Conservation (phyloP, 2,329 filamentous ascomycete genomes). For the Didymella glomerata region DNA sequence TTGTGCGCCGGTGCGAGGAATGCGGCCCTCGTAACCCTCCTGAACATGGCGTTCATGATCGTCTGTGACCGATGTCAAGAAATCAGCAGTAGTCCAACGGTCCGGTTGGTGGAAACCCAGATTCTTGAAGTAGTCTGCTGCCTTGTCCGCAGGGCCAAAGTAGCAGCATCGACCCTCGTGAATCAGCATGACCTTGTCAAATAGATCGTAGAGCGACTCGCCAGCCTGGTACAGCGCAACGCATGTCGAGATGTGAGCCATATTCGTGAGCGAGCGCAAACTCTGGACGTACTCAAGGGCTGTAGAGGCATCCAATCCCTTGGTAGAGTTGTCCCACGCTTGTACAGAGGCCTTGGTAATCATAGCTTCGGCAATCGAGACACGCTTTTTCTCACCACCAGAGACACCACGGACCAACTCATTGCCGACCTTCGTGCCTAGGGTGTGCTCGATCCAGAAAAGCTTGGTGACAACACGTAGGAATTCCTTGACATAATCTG, state of each 20-base stretch:
- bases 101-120: slow-evolving; percentile 73
- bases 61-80: slow-evolving; percentile 75
- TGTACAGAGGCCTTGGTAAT: slow-evolving; percentile 52
- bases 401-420: slow-evolving; percentile 72
- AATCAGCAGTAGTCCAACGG: slow-evolving; percentile 74
- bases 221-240: slow-evolving; percentile 77
- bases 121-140: slow-evolving; percentile 71
- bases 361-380: slow-evolving; percentile 60
- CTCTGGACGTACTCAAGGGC: slow-evolving; percentile 77
- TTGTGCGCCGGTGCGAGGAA: slow-evolving; percentile 64
- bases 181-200: slow-evolving; percentile 53
- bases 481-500: slow-evolving; percentile 68
- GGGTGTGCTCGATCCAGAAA: slow-evolving; percentile 76
- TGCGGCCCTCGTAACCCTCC: slow-evolving; percentile 64
- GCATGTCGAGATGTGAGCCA: slow-evolving; percentile 67
- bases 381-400: slow-evolving; percentile 60
- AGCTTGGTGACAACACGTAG: slow-evolving; percentile 73
- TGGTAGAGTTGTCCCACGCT: slow-evolving; percentile 69
- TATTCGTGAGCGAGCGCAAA: slow-evolving; percentile 70
- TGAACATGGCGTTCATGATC: slow-evolving; percentile 65
- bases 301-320: slow-evolving; percentile 76
- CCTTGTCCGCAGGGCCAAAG: slow-evolving; percentile 68
- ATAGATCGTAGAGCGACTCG: slow-evolving; percentile 50
- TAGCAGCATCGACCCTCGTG: slow-evolving; percentile 60
- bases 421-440: slow-evolving; percentile 77